These are phyloP conservation scores for Pseudopithomyces chartarum DNA, from an alignment of 2,329 filamentous ascomycete species.

Conservation along the genomic window DNA sequence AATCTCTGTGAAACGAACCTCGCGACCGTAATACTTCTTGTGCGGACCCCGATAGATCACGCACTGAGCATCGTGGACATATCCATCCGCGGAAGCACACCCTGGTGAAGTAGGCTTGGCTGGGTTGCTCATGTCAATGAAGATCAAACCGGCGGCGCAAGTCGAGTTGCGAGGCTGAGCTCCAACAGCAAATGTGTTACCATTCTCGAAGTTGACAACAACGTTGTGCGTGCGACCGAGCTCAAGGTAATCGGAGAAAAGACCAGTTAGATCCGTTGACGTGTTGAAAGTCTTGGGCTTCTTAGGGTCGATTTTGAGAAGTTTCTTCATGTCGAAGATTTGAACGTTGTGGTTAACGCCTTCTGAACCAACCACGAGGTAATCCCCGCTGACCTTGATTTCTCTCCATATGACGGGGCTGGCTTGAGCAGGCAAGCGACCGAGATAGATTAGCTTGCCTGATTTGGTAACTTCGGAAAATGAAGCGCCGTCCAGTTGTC, in stretches of 20 bases:
- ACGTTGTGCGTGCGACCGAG: constrained; percentile 44
- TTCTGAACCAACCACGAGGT: constrained; percentile 49
- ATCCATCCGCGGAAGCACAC: constrained; percentile 61
- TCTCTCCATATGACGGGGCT: constrained; percentile 58
- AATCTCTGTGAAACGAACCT: constrained; percentile 23
- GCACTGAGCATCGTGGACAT: constrained; percentile 66
- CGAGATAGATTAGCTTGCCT: constrained; percentile 59
- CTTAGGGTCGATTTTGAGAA: constrained; percentile 40
- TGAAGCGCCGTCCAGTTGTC: constrained; percentile 60
- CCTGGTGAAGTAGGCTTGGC: constrained; percentile 53
- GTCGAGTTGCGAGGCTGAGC: constrained; percentile 34
- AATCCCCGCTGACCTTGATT: constrained; percentile 51
- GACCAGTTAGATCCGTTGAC: constrained; percentile 32
- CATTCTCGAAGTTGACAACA: constrained; percentile 40
- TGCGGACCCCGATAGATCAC: constrained; percentile 61
- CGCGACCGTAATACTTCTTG: constrained; percentile 53
- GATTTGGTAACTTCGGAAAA: constrained; percentile 57
- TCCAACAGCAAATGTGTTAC: constrained; percentile 42
- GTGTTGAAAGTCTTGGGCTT: constrained; percentile 37
- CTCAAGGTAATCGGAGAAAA: constrained; percentile 24
- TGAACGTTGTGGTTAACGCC: constrained; percentile 59
- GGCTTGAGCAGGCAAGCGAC: constrained; percentile 55
- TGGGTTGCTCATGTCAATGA: constrained; percentile 62
- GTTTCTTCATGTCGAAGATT: constrained; percentile 62
- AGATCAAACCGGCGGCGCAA: constrained; percentile 61